Evolutionary conservation across 2,329 filamentous ascomycete genomes (phyloP).

Genomic region (Xylaria sp.): DNA sequence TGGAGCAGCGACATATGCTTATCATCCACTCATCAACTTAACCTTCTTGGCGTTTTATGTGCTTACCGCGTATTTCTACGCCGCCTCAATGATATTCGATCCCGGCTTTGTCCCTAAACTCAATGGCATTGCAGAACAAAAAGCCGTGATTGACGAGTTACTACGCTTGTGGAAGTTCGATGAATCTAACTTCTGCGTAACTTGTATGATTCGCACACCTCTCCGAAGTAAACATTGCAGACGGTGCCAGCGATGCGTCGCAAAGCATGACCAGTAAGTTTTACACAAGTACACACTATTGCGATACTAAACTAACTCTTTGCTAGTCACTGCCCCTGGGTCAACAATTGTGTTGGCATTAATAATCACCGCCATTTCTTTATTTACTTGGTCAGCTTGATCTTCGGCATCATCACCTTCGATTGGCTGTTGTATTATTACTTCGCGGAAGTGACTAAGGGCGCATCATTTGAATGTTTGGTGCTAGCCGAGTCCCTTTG

Average conservation of each 20-base stretch:
- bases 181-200: constrained; percentile 90
- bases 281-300: neutral
- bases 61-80: constrained; percentile 84
- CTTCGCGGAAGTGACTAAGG: constrained; percentile 62
- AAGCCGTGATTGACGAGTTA: constrained; percentile 85
- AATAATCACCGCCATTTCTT: constrained; percentile 98
- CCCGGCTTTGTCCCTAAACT: constrained; percentile 93
- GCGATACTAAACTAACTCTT: constrained; percentile 32
- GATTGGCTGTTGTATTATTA: constrained; percentile 77
- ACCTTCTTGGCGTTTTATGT: constrained; percentile 68
- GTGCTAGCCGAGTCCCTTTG: constrained; percentile 79
- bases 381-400: constrained; percentile 81
- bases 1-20: constrained; percentile 64
- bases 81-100: constrained; percentile 82
- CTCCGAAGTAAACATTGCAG: constrained; percentile 95
- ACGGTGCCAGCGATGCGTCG: constrained; percentile 88
- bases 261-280: constrained; percentile 93
- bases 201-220: constrained; percentile 92
- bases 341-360: constrained; percentile 92
- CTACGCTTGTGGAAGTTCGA: constrained; percentile 88
- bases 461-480: constrained; percentile 67
- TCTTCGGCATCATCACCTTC: constrained; percentile 74
- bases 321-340: constrained; percentile 90
- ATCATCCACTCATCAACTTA: constrained; percentile 78
- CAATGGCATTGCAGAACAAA: constrained; percentile 86